Conservation (phyloP, 139 green algal species). For the Spirogloea muscicola region DNA sequence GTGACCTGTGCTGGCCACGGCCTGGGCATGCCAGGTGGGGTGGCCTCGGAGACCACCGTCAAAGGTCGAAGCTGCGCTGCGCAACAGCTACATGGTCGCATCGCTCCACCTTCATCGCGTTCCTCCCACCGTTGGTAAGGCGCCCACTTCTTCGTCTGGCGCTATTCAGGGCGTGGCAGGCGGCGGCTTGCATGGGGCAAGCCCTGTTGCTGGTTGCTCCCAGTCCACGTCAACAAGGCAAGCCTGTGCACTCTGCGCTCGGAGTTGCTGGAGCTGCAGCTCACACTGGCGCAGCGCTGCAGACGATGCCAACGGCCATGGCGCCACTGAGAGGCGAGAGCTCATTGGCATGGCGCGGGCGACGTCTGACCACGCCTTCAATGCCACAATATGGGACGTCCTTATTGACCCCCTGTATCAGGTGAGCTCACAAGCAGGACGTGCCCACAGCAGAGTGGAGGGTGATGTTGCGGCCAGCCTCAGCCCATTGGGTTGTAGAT, state of each 20-base stretch:
- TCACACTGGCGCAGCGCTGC: no score
- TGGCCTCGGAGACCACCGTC: slow-evolving; percentile 74
- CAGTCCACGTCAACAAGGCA: no score
- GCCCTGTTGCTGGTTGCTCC: no score
- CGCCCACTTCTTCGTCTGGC: no score
- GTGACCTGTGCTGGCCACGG: not conserved
- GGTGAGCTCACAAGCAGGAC: no score
- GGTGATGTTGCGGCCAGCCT: no score
- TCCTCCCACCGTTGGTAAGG: not conserved
- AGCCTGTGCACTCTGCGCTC: no score
- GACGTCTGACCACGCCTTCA: slow-evolving; percentile 93
- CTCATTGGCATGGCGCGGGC: slow-evolving; percentile 81
- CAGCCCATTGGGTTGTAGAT: not conserved
- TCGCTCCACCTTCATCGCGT: slow-evolving; percentile 58
- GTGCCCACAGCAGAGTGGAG: no score
- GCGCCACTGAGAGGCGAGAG: not conserved
- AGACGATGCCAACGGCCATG: no score
- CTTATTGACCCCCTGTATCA: slow-evolving; percentile 90
- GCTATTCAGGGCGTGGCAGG: no score
- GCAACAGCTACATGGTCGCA: slow-evolving; percentile 84
- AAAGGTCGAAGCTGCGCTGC: slow-evolving; percentile 82
- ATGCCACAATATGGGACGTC: slow-evolving; percentile 98
- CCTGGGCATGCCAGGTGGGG: slow-evolving; percentile 66
- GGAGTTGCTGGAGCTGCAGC: no score
- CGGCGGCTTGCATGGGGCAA: no score